Conservation (phyloP, 352 stramenopile genomes). For the Saprolegnia parasitica region DNA sequence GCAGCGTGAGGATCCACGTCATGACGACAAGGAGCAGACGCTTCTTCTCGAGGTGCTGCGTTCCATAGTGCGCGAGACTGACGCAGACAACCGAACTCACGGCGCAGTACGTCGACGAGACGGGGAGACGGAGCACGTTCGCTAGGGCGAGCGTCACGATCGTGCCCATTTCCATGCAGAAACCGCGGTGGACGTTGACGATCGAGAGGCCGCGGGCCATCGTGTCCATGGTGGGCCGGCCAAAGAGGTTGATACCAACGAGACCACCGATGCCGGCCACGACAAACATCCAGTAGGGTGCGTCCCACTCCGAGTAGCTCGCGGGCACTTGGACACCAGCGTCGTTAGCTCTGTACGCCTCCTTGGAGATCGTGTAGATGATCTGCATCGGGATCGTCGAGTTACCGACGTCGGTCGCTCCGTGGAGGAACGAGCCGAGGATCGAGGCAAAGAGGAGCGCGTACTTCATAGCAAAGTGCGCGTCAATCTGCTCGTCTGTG, state of each 20-base stretch:
- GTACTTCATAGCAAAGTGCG: conserved; percentile 48
- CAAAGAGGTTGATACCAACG: conserved; percentile 44
- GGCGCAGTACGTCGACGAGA: conserved; percentile 64
- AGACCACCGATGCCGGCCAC: conserved; percentile 50
- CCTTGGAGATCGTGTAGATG: conserved; percentile 54
- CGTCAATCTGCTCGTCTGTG: conserved; percentile 43
- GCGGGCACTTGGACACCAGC: conserved; percentile 3
- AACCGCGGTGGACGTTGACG: conserved; percentile 60
- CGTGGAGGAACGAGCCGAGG: conserved; percentile 72
- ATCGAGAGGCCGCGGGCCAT: conserved; percentile 44
- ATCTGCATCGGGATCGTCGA: conserved; percentile 59
- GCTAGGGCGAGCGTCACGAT: conserved; percentile 55
- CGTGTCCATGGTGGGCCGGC: conserved; percentile 70
- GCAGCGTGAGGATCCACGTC: conserved; percentile 8
- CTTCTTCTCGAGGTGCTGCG: conserved; percentile 9
- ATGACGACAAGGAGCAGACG: neutral
- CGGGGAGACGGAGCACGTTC: conserved; percentile 41
- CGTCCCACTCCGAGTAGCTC: conserved; percentile 30
- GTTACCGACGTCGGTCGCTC: conserved; percentile 80
- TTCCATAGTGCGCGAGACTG: conserved; percentile 32
- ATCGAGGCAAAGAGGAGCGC: conserved; percentile 67
- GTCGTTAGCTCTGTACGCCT: conserved; percentile 32
- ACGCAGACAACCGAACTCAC: conserved; percentile 53
- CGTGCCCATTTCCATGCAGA: conserved; percentile 63
- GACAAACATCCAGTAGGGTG: conserved; percentile 58